phyloP scores from a whole-genome alignment of 257 asterid genomes.

The Solanum rostratum region DNA sequence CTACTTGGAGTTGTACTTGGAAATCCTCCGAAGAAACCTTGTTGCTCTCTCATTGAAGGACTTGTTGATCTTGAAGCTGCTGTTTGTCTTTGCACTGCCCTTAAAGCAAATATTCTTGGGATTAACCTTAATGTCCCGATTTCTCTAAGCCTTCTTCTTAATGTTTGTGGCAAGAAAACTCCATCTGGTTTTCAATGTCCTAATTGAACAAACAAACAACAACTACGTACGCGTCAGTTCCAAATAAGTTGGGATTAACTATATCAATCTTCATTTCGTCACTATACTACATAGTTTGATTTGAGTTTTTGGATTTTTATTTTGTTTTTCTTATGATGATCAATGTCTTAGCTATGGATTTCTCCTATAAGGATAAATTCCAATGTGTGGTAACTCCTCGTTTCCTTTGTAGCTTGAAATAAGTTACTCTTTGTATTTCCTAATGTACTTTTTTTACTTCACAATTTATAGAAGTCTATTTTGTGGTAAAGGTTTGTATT shows the following conservation, averaged over 20 bases:
- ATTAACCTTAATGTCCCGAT: constrained; percentile 45
- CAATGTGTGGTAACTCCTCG: background rate
- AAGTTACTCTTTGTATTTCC: background rate
- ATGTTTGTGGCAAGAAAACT: constrained; percentile 34
- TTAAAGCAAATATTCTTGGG: constrained; percentile 48
- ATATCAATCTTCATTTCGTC: background rate
- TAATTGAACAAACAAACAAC: background rate
- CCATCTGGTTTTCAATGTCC: constrained; percentile 44
- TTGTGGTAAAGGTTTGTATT: background rate
- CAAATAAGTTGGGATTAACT: background rate
- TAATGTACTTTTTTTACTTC: background rate
- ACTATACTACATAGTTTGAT: background rate
- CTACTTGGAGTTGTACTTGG: constrained; percentile 26
- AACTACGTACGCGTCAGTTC: background rate
- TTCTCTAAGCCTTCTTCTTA: constrained; percentile 40
- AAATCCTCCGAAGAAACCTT: constrained; percentile 33
- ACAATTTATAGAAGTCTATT: background rate
- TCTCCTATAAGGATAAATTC: background rate
- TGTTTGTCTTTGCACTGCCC: constrained; percentile 53
- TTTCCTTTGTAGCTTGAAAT: background rate
- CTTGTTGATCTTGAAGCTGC: constrained; percentile 49
- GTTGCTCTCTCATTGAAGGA: constrained; percentile 40
- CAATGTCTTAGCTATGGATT: background rate
- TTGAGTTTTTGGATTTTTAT: background rate
- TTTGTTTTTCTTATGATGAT: background rate